Evolutionary conservation across 2,329 filamentous ascomycete genomes (phyloP).

Genomic region (Cordyceps farinosa): DNA sequence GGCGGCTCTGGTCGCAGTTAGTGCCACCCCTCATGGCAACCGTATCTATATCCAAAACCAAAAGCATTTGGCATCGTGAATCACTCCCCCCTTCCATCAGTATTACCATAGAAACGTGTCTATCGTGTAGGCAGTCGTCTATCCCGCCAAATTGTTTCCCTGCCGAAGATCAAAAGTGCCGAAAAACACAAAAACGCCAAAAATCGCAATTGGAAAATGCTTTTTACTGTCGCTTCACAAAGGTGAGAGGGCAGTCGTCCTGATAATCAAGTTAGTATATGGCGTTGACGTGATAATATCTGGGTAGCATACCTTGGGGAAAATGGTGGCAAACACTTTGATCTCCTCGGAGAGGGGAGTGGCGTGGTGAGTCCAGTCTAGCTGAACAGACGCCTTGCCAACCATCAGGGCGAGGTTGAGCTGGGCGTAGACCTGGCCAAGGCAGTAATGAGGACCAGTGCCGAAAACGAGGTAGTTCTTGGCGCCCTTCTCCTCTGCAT

Average conservation of each 20-base stretch:
- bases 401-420: constrained; percentile 85
- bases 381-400: constrained; percentile 79
- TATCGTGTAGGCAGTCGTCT: background rate
- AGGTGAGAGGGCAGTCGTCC: constrained; percentile 81
- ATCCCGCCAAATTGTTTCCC: constrained; percentile 1
- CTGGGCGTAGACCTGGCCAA: constrained; percentile 89
- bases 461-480: constrained; percentile 99
- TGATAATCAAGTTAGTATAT: constrained; percentile 36
- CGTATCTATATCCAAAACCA: constrained; percentile 12
- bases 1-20: background rate
- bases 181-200: constrained; percentile 10
- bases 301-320: constrained; percentile 72
- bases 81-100: background rate
- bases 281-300: constrained; percentile 14
- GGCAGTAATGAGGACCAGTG: constrained; percentile 91
- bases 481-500: constrained; percentile 76
- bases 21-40: background rate
- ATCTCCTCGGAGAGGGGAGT: constrained; percentile 88
- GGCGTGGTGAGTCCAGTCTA: constrained; percentile 87
- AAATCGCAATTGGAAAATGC: background rate
- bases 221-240: constrained; percentile 53
- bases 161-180: background rate
- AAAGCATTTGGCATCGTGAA: background rate
- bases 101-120: constrained; percentile 8
- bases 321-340: constrained; percentile 97